Evolutionary conservation across 2,329 filamentous ascomycete genomes (phyloP).

Genomic region (Phoma sp.): DNA sequence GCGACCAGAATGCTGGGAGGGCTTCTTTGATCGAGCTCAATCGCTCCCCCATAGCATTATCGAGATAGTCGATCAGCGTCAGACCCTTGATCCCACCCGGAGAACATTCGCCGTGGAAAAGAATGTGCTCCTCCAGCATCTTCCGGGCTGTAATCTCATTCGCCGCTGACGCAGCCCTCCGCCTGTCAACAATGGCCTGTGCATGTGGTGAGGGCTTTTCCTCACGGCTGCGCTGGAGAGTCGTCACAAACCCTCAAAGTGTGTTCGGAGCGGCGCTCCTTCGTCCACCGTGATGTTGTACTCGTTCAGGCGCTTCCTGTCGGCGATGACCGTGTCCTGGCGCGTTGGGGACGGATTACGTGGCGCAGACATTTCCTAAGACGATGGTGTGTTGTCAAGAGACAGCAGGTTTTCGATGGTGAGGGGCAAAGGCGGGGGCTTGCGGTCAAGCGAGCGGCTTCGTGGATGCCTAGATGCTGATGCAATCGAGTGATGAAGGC

Average conservation of each 20-base stretch:
- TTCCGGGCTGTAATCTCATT: constrained; percentile 19
- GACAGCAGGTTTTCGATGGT: too few species aligned
- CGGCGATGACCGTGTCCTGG: constrained; percentile 10
- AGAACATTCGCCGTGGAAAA: constrained; percentile 19
- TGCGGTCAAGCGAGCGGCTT: too few species aligned
- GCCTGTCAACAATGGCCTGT: constrained; percentile 18
- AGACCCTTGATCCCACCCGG: constrained; percentile 9
- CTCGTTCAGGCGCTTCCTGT: constrained; percentile 16
- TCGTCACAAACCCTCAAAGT: constrained; percentile 9
- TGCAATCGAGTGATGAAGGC: too few species aligned
- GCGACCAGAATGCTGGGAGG: too few species aligned
- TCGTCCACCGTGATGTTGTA: constrained; percentile 22
- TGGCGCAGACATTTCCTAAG: background rate
- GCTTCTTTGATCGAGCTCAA: too few species aligned
- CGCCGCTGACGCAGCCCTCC: constrained; percentile 18
- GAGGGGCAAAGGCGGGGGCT: too few species aligned
- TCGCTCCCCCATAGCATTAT: too few species aligned
- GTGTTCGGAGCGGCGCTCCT: constrained; percentile 12
- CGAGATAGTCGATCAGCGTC: constrained; percentile 15
- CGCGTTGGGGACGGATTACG: constrained; percentile 21
- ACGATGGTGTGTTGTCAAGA: too few species aligned
- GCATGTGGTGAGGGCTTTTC: constrained; percentile 20
- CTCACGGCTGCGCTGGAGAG: constrained; percentile 14
- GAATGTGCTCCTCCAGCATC: constrained; percentile 22
- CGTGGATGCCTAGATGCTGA: too few species aligned